Evolutionary conservation across 2,329 filamentous ascomycete species (phyloP), one percentile per base, ranked within the genome.

Genomic region (Pseudomassariella vexata): DNA sequence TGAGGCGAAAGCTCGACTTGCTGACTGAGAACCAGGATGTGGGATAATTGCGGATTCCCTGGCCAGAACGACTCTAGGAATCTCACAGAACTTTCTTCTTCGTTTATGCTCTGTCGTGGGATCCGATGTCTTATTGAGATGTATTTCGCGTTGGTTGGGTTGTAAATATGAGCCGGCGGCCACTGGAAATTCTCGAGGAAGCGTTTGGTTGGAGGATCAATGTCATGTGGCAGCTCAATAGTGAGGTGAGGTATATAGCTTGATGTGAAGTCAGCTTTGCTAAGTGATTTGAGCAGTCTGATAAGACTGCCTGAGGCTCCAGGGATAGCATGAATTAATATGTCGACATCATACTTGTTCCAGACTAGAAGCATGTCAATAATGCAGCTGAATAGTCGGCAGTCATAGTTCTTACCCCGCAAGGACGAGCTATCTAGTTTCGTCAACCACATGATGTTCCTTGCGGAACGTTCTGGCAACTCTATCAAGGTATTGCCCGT

Each of bases 41-140:
- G 87, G 8, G 81, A 80, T 32, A 76, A 59, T 3, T 57, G 53
- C 5, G 77, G 66, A 36, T 77, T 66, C 3, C 66, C 61, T 3
- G 92, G 89, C 70, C 88, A 96, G 55, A 94, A 95, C 0, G 85
- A 83, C 60, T 96, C 89, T 5, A 95, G 62, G 37, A 90, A 85
- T 16, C 82, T 78, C 11, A 82, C 66, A 0, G 86, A 79, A 35
- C 82, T 80, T 45, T 89, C 81, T 41, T 84, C 77, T 25, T 83
- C 70, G 5, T 68, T 77, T 40, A 82, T 49, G 28, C 65, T 66
- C 28, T 71, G 63, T 22, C 66, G 67, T 9, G 75, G 65, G 25
- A 95, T 80, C 19, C 86, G 81, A 41, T 85, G 86, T 17, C 84
- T 78, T 12, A 96, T 61, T 1, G 78, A 82, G 11, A 95, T 60